A percentile compares a stretch with the other conserved stretches of the same genome.
Evolutionary conservation across 73 alveolate genomes (phyloP).

Genomic region (Tetrahymena elliotti): DNA sequence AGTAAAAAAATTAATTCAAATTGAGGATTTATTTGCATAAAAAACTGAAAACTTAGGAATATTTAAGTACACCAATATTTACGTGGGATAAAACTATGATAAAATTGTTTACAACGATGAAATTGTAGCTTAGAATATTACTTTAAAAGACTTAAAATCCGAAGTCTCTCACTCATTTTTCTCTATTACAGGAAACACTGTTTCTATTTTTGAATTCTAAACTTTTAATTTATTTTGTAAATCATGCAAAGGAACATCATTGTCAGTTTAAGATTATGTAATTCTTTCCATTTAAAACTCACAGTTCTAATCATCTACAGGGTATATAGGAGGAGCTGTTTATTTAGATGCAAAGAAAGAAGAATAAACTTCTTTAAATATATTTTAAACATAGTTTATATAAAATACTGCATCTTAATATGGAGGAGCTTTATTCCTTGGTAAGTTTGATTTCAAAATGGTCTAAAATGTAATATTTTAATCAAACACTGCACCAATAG

Average conservation of each 20-base stretch:
- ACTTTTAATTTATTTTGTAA: not conserved
- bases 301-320: not conserved
- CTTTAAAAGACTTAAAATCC: not conserved
- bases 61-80: not conserved
- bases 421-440: not conserved
- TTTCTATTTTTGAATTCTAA: not conserved
- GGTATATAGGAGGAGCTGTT: not conserved
- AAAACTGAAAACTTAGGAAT: not conserved
- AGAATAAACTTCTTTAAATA: not conserved
- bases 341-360: not conserved
- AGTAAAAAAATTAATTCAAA: not conserved
- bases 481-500: not conserved
- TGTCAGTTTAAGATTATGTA: not conserved
- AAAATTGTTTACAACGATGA: not conserved
- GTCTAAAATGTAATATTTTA: not conserved
- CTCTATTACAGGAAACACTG: not conserved
- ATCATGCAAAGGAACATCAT: not conserved
- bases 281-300: not conserved
- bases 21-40: not conserved
- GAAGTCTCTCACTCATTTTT: not conserved
- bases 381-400: not conserved
- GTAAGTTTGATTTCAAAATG: not conserved
- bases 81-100: not conserved
- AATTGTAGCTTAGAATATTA: not conserved
- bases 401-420: not conserved